Evolutionary conservation across 2,329 filamentous ascomycete species (phyloP).

Genomic region (Colletotrichum limetticola): DNA sequence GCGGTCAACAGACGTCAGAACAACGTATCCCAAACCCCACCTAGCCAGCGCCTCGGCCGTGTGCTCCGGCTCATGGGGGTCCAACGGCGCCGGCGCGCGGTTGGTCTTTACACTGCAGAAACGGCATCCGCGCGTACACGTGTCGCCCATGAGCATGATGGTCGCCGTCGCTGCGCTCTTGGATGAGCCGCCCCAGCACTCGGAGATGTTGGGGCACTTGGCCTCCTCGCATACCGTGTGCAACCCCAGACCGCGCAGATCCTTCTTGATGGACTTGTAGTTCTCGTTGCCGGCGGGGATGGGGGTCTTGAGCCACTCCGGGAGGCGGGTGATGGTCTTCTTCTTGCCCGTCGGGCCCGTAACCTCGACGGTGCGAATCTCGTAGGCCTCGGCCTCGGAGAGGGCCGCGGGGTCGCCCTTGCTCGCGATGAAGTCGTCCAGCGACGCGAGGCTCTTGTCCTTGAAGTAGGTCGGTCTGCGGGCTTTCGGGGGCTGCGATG

Average conservation of each 20-base stretch:
- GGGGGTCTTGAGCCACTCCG: constrained; percentile 95
- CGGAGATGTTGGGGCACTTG: constrained; percentile 94
- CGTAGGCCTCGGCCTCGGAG: constrained; percentile 65
- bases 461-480: constrained; percentile 68
- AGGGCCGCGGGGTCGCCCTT: constrained; percentile 43
- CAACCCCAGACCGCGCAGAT: constrained; percentile 87
- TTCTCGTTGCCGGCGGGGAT: constrained; percentile 85
- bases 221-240: constrained; percentile 99
- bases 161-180: constrained; percentile 95
- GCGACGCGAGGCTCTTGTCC: constrained; percentile 65
- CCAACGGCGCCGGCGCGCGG: constrained; percentile 79
- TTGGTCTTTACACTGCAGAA: constrained; percentile 98
- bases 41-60: constrained; percentile 91
- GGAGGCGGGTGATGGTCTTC: constrained; percentile 78
- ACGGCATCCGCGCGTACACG: constrained; percentile 93
- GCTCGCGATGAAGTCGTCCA: constrained; percentile 66
- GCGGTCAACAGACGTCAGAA: constrained; percentile 91
- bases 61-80: constrained; percentile 96
- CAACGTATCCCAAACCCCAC: constrained; percentile 97
- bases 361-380: constrained; percentile 71
- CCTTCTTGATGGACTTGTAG: constrained; percentile 94
- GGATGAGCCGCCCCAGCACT: constrained; percentile 94
- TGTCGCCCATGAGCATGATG: constrained; percentile 99
- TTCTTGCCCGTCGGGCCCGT: constrained; percentile 69
- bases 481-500: constrained; percentile 38